A percentile compares a stretch with the other conserved stretches of the same genome.
These are phyloP conservation scores for Panus rudis DNA, from an alignment of 768 basidiomycete species.

Conservation along the genomic window DNA sequence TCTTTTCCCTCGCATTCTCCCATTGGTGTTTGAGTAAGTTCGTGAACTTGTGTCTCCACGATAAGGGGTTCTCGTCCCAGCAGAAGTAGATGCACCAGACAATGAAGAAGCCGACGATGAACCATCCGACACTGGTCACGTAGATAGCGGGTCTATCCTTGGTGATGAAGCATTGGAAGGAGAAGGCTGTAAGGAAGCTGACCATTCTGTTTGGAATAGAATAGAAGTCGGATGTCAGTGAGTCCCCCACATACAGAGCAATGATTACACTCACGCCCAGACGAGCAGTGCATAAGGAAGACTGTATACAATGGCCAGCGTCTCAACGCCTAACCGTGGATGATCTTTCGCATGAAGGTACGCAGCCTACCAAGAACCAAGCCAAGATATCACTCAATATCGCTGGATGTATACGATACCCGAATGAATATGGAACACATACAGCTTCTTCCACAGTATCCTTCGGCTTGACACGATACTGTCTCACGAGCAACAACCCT, in stretches of 20 bases:
- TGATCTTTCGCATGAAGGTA: not conserved
- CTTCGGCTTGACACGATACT: not conserved
- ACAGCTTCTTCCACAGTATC: slow-evolving; percentile 1
- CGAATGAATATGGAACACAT: not conserved
- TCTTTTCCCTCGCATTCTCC: no score
- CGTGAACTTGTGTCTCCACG: no score
- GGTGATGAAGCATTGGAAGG: not conserved
- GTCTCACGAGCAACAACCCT: slow-evolving; percentile 1
- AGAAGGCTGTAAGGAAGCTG: not conserved
- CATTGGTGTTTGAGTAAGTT: no score
- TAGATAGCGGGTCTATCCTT: not conserved
- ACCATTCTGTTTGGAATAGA: slow-evolving; percentile 1
- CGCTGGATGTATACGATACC: not conserved
- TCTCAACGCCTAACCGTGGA: not conserved
- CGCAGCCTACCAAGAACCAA: not conserved
- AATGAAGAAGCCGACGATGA: not conserved
- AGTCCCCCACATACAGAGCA: slow-evolving; percentile 14
- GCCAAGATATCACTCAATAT: not conserved
- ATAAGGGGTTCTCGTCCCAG: no score
- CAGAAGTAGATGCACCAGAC: not conserved
- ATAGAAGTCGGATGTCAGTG: slow-evolving; percentile 18
- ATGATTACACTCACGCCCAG: not conserved
- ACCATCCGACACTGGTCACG: not conserved
- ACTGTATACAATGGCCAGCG: not conserved
- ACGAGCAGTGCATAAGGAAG: not conserved